Evolutionary conservation across 2,329 filamentous ascomycete genomes (phyloP).

Genomic region (Curvularia lunata): DNA sequence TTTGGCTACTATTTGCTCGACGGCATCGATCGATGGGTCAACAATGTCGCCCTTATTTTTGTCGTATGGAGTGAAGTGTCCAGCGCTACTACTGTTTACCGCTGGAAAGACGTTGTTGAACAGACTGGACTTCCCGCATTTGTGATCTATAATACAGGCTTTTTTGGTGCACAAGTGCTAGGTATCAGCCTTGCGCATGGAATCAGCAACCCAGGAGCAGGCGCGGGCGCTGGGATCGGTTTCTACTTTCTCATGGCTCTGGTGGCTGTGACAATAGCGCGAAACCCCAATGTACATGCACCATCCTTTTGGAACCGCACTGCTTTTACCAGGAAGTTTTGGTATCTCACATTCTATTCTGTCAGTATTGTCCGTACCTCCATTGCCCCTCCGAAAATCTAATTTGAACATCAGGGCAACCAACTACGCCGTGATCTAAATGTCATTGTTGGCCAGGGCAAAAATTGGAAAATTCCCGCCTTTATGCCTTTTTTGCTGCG

Average conservation of each 20-base stretch:
- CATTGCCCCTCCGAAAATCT: background rate
- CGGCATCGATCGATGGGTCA: conserved; percentile 63
- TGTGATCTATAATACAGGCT: conserved; percentile 58
- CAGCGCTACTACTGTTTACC: conserved; percentile 60
- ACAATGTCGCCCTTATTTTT: conserved; percentile 62
- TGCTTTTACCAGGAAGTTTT: conserved; percentile 52
- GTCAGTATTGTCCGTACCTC: conserved; percentile 47
- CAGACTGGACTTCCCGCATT: conserved; percentile 56
- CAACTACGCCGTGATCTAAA: conserved; percentile 64
- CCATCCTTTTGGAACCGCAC: conserved; percentile 54
- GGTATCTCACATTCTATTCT: conserved; percentile 65
- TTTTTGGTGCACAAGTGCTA: conserved; percentile 60
- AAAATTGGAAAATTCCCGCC: conserved; percentile 63
- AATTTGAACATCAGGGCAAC: conserved; percentile 12
- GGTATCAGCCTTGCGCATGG: conserved; percentile 60
- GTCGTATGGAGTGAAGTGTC: conserved; percentile 62
- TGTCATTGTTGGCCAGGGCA: conserved; percentile 59
- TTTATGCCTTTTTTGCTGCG: conserved; percentile 58
- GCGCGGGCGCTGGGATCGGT: conserved; percentile 61
- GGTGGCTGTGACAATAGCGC: conserved; percentile 51
- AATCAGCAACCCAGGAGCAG: conserved; percentile 50
- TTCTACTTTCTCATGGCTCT: conserved; percentile 56
- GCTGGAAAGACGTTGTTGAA: conserved; percentile 57
- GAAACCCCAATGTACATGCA: conserved; percentile 52
- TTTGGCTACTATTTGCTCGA: conserved; percentile 64